Conservation (phyloP, 768 basidiomycete species). For the Phanerodontia chrysosporium region DNA sequence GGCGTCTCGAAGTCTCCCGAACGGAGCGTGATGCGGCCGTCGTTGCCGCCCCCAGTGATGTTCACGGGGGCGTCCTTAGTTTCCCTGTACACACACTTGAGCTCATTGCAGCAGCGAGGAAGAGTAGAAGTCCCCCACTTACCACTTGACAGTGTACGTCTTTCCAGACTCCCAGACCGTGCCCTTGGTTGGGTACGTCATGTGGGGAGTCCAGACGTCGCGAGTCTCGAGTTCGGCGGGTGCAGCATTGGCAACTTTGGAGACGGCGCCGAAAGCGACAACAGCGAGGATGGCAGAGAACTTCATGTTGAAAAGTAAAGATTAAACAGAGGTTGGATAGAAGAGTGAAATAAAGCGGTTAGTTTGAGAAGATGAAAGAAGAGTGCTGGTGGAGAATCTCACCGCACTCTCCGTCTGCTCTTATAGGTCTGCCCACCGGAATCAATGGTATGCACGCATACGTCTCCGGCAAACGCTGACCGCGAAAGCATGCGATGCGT, state of each 20-base stretch:
- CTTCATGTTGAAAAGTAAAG: slow-evolving; percentile 5
- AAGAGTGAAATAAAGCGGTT: neutral
- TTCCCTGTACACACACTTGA: slow-evolving; percentile 28
- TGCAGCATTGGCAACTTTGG: slow-evolving; percentile 15
- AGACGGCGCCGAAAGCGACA: slow-evolving; percentile 17
- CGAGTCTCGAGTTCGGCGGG: slow-evolving; percentile 15
- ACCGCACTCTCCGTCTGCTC: no score
- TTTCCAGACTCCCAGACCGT: slow-evolving; percentile 41
- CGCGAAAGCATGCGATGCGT: neutral
- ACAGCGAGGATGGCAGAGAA: slow-evolving; percentile 17
- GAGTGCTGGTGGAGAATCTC: no score
- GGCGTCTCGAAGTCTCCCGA: slow-evolving; percentile 4
- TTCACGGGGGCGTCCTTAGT: slow-evolving; percentile 33
- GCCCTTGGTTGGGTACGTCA: slow-evolving; percentile 33
- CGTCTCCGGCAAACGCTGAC: neutral
- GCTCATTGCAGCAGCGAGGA: no score
- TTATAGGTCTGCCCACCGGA: no score
- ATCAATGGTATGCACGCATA: neutral
- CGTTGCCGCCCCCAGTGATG: slow-evolving; percentile 36
- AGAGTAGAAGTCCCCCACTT: no score
- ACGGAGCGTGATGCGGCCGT: slow-evolving; percentile 4
- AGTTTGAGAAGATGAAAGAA: no score
- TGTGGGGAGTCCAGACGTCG: slow-evolving; percentile 41
- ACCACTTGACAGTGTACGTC: slow-evolving; percentile 41
- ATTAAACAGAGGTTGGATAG: neutral